phyloP scores from a whole-genome alignment of 441 rosid species.

The Manihot esculenta region DNA sequence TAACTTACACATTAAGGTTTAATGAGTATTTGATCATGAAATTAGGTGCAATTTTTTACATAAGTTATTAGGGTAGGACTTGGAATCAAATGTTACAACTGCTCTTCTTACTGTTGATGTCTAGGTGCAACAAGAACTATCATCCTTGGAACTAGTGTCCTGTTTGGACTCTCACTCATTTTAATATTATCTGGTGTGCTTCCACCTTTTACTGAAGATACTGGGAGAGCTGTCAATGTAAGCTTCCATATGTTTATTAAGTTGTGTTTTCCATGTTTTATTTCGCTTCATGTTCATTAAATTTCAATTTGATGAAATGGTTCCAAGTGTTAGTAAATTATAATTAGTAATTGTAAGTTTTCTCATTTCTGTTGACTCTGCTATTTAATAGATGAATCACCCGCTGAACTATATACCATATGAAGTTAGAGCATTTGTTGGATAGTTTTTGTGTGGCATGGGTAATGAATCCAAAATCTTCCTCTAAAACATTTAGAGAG shows the following conservation, averaged over 20 bases:
- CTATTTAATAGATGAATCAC: neutral
- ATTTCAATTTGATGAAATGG: neutral
- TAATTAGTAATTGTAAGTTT: neutral
- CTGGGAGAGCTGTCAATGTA: constrained; percentile 90
- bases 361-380: neutral
- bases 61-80: neutral
- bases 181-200: constrained; percentile 56
- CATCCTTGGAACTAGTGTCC: constrained; percentile 43
- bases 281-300: neutral
- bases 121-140: constrained; percentile 69
- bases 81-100: constrained; percentile 9
- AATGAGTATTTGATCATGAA: constrained; percentile 8
- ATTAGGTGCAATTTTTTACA: constrained; percentile 1
- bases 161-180: constrained; percentile 57
- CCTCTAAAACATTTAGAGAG: neutral
- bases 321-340: neutral
- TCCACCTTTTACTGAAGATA: constrained; percentile 76
- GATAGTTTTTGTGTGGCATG: constrained; percentile 1
- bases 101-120: constrained; percentile 21
- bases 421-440: neutral
- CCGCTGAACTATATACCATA: neutral
- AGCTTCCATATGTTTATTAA: constrained; percentile 28
- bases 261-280: neutral
- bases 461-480: neutral
- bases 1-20: neutral